Evolutionary conservation across 129 eudicot genomes (phyloP).

Genomic region (Centaurea solstitialis): DNA sequence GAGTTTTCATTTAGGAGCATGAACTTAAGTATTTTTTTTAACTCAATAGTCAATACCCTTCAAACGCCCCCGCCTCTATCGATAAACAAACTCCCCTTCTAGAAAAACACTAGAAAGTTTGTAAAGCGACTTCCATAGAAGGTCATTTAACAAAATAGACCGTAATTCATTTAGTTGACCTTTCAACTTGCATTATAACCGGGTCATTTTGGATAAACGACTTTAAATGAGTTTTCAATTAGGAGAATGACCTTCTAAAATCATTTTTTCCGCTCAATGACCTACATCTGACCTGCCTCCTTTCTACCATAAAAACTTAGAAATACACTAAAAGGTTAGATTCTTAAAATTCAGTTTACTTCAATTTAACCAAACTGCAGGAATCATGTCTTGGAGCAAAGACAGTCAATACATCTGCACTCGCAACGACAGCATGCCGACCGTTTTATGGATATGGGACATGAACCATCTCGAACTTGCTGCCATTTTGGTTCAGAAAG

Average conservation of each 20-base stretch:
- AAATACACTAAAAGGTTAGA: too few species aligned
- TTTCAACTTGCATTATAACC: neutral
- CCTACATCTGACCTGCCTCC: neutral
- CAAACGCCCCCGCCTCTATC: neutral
- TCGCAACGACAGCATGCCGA: constrained; percentile 94
- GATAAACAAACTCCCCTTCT: neutral
- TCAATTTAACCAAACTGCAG: constrained; percentile 42
- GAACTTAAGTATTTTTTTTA: too few species aligned
- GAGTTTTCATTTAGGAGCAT: too few species aligned
- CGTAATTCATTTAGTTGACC: neutral
- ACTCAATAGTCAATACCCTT: neutral
- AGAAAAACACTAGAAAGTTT: neutral
- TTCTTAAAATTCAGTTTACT: neutral
- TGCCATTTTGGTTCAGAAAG: constrained; percentile 84
- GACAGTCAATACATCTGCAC: constrained; percentile 84
- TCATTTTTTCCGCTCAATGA: neutral
- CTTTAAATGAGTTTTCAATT: neutral
- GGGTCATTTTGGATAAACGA: neutral
- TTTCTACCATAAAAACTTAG: neutral
- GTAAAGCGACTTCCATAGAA: neutral
- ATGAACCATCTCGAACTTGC: constrained; percentile 86
- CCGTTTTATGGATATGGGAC: constrained; percentile 95
- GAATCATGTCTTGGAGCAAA: constrained; percentile 92
- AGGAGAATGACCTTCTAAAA: neutral
- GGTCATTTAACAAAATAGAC: neutral